Base-by-base conservation (phyloP, 2,329 filamentous ascomycete species). In the Aspergillus felis region DNA sequence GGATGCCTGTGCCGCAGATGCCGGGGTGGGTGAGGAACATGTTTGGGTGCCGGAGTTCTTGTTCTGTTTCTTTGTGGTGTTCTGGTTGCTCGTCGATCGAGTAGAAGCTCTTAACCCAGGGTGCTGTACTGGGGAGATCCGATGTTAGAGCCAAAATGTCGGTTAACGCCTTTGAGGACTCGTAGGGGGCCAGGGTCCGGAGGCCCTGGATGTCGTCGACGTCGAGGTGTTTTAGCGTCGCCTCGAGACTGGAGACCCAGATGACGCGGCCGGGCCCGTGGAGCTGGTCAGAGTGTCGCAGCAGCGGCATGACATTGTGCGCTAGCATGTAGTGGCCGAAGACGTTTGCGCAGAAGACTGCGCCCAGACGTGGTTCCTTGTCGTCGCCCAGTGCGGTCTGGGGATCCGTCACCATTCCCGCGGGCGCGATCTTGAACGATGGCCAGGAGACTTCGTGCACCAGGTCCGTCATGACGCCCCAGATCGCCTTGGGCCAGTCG, bases 301-400 rank as follows among this genome's bases (percentile, higher is more conserved):
- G 82, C 10, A 97, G 79, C 0, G 91, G 88, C 64, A 89, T 82
- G 10, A 97, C 82, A 68, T 88, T 86, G 72, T 96, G 92, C 17
- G 85, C 85, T 25, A 99, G 85, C 68, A 97, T 78, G 72, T 99
- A 97, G 77, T 99, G 94, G 0, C 94, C 94, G 70, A 99, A 97
- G 29, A 96, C 83, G 70, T 97, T 97, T 51, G 93, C 88, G 71
- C 88, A 89, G 72, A 97, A 99, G 20, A 96, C 86, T 64, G 91
- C 82, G 3, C 91, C 92, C 0, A 99, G 78, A 4, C 79, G 76
- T 0, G 88, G 86, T 57, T 86, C 83, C 17, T 76, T 38, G 32
- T 38, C 65, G 3, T 57, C 54, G 4, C 51, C 47, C 3, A 56
- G 54, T 9, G 73, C 69, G 14, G 82, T 76, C 69, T 92, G 82